A percentile compares a stretch with the other conserved stretches of the same genome.
Evolutionary conservation across 768 basidiomycete species (phyloP).

Genomic region (Terana coerulea): DNA sequence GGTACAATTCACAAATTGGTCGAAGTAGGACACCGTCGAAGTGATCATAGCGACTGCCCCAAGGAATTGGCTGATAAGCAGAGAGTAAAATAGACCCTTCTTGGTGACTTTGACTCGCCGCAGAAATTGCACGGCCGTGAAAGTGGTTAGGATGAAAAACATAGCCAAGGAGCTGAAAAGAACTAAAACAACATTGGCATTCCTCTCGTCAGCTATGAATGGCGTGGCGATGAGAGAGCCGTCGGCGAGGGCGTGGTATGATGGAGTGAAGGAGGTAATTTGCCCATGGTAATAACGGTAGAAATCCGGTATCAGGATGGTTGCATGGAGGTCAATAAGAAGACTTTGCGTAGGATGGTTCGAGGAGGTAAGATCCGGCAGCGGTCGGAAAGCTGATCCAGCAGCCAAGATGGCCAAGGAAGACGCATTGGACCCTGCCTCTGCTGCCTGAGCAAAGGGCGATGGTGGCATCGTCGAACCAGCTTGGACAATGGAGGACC

Average conservation of each 20-base stretch:
- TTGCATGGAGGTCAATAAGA: slow-evolving; percentile 47
- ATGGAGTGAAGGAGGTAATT: slow-evolving; percentile 44
- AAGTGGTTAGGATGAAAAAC: slow-evolving; percentile 51
- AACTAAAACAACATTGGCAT: slow-evolving; percentile 41
- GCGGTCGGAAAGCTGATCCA: background rate
- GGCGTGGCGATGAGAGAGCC: slow-evolving; percentile 56
- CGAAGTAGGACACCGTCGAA: slow-evolving; percentile 45
- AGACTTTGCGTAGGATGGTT: slow-evolving; percentile 34
- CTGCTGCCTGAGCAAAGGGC: too few relatives aligned
- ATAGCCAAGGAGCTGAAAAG: slow-evolving; percentile 45
- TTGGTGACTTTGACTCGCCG: slow-evolving; percentile 52
- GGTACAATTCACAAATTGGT: slow-evolving; percentile 37
- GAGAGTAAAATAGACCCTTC: slow-evolving; percentile 53
- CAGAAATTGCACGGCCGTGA: slow-evolving; percentile 47
- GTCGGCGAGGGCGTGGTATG: slow-evolving; percentile 44
- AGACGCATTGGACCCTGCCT: background rate
- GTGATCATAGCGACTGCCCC: slow-evolving; percentile 42
- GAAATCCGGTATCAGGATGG: slow-evolving; percentile 47
- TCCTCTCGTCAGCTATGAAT: slow-evolving; percentile 38
- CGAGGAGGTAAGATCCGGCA: background rate
- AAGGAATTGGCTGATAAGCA: slow-evolving; percentile 53
- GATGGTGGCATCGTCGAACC: too few relatives aligned
- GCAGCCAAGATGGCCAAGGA: background rate
- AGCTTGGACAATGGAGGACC: background rate
- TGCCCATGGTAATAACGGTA: slow-evolving; percentile 34